phyloP scores from a whole-genome alignment of 2,329 filamentous ascomycete species.

The Arachnomyces sp. region DNA sequence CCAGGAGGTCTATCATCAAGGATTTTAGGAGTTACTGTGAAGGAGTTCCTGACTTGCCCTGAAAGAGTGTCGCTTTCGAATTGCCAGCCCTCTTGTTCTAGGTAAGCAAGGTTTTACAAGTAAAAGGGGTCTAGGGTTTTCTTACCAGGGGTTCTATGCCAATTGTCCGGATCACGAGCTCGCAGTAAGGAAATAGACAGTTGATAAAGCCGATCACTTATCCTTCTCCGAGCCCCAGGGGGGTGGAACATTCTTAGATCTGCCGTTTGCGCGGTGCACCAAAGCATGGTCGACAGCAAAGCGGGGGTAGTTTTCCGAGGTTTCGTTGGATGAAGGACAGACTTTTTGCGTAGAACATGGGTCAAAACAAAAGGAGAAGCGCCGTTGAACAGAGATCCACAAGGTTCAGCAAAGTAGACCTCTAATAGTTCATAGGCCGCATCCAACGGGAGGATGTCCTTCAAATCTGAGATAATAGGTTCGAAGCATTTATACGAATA shows the following conservation, averaged over 20 bases:
- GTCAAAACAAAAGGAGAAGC: conserved; percentile 43
- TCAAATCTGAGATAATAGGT: conserved; percentile 33
- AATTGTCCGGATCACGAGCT: conserved; percentile 19
- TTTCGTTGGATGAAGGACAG: conserved; percentile 33
- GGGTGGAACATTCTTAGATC: conserved; percentile 37
- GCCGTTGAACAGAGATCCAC: conserved; percentile 36
- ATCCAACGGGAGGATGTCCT: conserved; percentile 30
- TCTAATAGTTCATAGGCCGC: conserved; percentile 43
- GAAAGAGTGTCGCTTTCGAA: conserved; percentile 12
- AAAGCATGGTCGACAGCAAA: conserved; percentile 41
- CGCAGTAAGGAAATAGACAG: conserved; percentile 26
- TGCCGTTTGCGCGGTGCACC: conserved; percentile 41
- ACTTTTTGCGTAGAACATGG: conserved; percentile 39
- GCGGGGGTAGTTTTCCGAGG: conserved; percentile 38
- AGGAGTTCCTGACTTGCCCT: conserved; percentile 10
- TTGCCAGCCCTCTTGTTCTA: conserved; percentile 12
- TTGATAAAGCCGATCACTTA: conserved; percentile 19
- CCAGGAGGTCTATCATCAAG: conserved; percentile 12
- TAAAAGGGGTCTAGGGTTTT: too few relatives aligned
- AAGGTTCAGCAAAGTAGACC: conserved; percentile 40
- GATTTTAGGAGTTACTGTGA: conserved; percentile 3
- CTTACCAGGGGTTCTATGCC: conserved; percentile 8
- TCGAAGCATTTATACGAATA: conserved; percentile 36
- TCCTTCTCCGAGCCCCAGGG: conserved; percentile 33
- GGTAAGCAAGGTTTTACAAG: conserved; percentile 4